phyloP scores from a whole-genome alignment of 2,329 filamentous ascomycete species.

The Phoma sp. region DNA sequence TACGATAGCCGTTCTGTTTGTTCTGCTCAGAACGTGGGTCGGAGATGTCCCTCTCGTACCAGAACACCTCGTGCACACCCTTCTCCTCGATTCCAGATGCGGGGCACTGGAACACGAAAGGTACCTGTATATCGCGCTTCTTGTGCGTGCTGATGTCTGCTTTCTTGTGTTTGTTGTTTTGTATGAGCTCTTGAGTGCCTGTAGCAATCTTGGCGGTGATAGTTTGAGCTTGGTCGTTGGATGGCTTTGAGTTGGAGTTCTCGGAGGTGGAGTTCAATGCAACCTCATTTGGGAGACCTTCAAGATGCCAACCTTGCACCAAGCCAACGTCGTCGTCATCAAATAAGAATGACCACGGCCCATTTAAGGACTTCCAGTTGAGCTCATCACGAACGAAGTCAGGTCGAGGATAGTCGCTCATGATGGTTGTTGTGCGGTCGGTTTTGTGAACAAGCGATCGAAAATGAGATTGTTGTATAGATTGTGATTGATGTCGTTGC shows the following conservation, averaged over 20 bases:
- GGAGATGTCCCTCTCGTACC: conserved; percentile 64
- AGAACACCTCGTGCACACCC: conserved; percentile 70
- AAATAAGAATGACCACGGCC: conserved; percentile 69
- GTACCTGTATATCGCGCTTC: conserved; percentile 65
- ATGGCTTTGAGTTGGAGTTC: conserved; percentile 18
- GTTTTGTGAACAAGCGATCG: background rate
- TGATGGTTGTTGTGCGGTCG: conserved; percentile 3
- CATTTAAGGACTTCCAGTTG: conserved; percentile 67
- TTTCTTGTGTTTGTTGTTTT: conserved; percentile 53
- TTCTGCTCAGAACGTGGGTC: conserved; percentile 58
- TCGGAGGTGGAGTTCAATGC: conserved; percentile 25
- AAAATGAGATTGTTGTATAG: background rate
- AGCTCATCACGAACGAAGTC: conserved; percentile 66
- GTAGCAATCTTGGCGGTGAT: conserved; percentile 58
- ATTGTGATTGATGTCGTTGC: background rate
- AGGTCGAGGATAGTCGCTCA: conserved; percentile 64
- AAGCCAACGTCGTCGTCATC: conserved; percentile 69
- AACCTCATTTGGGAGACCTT: conserved; percentile 56
- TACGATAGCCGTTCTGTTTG: conserved; percentile 47
- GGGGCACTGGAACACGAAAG: conserved; percentile 69
- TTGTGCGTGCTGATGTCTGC: conserved; percentile 42
- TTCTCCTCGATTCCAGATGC: conserved; percentile 68
- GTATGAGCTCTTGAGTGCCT: conserved; percentile 56
- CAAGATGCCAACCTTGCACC: conserved; percentile 59
- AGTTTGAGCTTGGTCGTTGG: conserved; percentile 37